phyloP scores from a whole-genome alignment of 1,284 basidiomycete species.

The Taiwanofungus camphoratus region DNA sequence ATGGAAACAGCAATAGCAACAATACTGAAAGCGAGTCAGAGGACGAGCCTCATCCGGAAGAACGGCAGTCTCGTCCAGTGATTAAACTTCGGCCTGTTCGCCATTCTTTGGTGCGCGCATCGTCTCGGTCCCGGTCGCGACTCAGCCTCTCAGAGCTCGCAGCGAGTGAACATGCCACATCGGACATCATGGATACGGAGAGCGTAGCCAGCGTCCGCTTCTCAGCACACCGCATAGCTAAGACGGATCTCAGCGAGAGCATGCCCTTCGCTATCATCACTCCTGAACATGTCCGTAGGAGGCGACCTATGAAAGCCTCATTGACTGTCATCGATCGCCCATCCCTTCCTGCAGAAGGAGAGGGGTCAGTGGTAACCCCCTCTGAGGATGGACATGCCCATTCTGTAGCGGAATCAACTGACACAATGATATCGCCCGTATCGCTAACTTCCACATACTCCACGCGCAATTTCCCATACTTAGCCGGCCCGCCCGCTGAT shows the following conservation, averaged over 20 bases:
- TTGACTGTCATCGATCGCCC: conserved; percentile 12
- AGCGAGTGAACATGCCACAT: conserved; percentile 40
- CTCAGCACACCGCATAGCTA: conserved; percentile 59
- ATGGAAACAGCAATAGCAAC: conserved; percentile 27
- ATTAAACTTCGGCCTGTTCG: conserved; percentile 63
- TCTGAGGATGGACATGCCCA: conserved; percentile 41
- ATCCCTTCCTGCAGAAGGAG: conserved; percentile 11
- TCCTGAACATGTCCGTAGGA: conserved; percentile 48
- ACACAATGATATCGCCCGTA: conserved; percentile 22
- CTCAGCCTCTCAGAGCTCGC: conserved; percentile 53
- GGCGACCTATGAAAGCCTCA: conserved; percentile 23
- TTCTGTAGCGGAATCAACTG: conserved; percentile 22
- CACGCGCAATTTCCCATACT: conserved; percentile 36
- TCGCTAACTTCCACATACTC: conserved; percentile 19
- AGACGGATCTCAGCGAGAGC: conserved; percentile 44
- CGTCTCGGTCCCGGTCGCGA: conserved; percentile 66
- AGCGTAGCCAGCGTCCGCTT: conserved; percentile 71
- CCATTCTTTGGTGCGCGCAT: conserved; percentile 26
- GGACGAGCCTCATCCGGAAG: conserved; percentile 39
- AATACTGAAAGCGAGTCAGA: conserved; percentile 23
- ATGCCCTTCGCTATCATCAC: conserved; percentile 76
- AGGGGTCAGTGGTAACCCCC: conserved; percentile 19
- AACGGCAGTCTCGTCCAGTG: conserved; percentile 57
- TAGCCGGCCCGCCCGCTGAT: conserved; percentile 52
- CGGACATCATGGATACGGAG: conserved; percentile 54